Evolutionary conservation across 768 basidiomycete genomes (phyloP).

Genomic region (Phaeotremella fagi): DNA sequence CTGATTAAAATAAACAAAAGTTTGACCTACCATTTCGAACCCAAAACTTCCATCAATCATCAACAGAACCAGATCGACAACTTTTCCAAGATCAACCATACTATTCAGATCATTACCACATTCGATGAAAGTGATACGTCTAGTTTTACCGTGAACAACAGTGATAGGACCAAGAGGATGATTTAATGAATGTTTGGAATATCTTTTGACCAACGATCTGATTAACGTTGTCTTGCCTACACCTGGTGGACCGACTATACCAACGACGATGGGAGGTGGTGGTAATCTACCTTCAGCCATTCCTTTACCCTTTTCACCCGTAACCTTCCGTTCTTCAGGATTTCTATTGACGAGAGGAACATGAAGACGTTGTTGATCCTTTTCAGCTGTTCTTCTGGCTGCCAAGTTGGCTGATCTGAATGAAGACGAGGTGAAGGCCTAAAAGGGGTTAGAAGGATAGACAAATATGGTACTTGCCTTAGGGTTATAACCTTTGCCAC

Average conservation of each 20-base stretch:
- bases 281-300: constrained; percentile 59
- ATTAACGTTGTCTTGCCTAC: constrained; percentile 91
- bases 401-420: constrained; percentile 83
- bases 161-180: constrained; percentile 92
- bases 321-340: constrained; percentile 55
- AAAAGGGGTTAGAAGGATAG: constrained; percentile 1
- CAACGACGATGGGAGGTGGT: constrained; percentile 89
- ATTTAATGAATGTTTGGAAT: constrained; percentile 86
- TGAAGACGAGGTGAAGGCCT: constrained; percentile 90
- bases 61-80: constrained; percentile 90
- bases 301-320: constrained; percentile 43
- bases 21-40: constrained; percentile 85
- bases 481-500: constrained; percentile 77
- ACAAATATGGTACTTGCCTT: constrained; percentile 57
- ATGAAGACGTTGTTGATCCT: constrained; percentile 89
- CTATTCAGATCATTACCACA: constrained; percentile 97
- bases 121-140: constrained; percentile 91
- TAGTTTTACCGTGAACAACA: constrained; percentile 85
- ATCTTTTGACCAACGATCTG: constrained; percentile 82
- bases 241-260: constrained; percentile 91
- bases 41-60: constrained; percentile 98
- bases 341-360: constrained; percentile 94
- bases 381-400: constrained; percentile 83
- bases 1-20: not conserved
- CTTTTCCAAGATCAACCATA: constrained; percentile 97